Evolutionary conservation across 345 rosid genomes (phyloP), one percentile per base, ranked within the genome.

Genomic region (Passiflora organensis): DNA sequence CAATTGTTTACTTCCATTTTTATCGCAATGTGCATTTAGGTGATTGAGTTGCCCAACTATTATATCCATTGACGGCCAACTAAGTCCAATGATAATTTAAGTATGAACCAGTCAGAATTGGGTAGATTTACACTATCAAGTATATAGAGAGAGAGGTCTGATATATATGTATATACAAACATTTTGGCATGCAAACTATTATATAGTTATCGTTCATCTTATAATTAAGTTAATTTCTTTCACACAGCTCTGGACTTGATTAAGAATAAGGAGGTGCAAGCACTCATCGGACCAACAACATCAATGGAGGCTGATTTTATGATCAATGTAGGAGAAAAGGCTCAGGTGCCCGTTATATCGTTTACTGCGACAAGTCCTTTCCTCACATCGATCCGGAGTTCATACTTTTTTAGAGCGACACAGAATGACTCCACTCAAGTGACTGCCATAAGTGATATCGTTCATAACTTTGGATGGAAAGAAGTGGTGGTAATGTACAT

Each of bases 401-500:
- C 57, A 0, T 61, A 15, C 16, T 61, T 61, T 20, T 61, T 61
- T 0, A 49, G 65, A 28, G 57, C 65, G 3, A 43, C 65, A 1
- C 23, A 24, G 1, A 20, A 51, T 32, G 65, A 61, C 32, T 32
- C 58, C n/a, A 10, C 58, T 18, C 58, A 61, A 43, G 58, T 52
- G 43, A 13, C 6, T 5, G 66, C 65, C n/a, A 61, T 61, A 10
- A 32, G 49, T 32, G 58, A 34, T 2, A 4, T 61, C 0, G 46
- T 59, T 18, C 13, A 10, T 10, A 46, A 54, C 47, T 47, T 47
- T 17, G 41, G 51, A 23, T 82, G 88, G 84, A 72, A 75, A 68
- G 76, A 80, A 70, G 91, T 17, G 0, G 82, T 73, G 9, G 79
- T 73, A 13, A 73, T 84, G 10, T 79, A 80, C 18, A 39, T 63